Evolutionary conservation across 1,284 basidiomycete species (phyloP).

Genomic region (Chiua sp.): DNA sequence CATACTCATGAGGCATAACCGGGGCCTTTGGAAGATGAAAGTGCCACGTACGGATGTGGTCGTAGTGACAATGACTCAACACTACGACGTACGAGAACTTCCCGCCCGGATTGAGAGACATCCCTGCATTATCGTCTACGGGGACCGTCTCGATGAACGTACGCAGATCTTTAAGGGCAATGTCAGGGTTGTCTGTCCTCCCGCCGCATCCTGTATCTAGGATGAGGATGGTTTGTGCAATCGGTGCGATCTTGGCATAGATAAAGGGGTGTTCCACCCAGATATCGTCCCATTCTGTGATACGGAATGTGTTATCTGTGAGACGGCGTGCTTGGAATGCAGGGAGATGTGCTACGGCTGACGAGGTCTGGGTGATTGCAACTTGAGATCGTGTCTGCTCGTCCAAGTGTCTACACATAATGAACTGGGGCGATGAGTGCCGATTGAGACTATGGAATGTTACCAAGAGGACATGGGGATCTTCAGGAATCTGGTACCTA

Average conservation of each 20-base stretch:
- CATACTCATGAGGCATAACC: slow-evolving; percentile 4
- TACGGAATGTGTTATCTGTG: slow-evolving; percentile 51
- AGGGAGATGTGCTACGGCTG: slow-evolving; percentile 6
- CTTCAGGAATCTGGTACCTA: too few relatives aligned
- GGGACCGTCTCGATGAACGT: slow-evolving; percentile 53
- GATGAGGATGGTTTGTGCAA: slow-evolving; percentile 48
- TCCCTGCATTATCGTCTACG: slow-evolving; percentile 47
- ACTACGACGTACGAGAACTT: slow-evolving; percentile 51
- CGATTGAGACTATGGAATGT: too few relatives aligned
- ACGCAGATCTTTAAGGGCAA: slow-evolving; percentile 49
- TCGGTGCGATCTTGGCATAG: slow-evolving; percentile 51
- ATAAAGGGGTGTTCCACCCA: slow-evolving; percentile 60
- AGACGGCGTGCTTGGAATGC: slow-evolving; percentile 53
- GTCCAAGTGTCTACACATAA: slow-evolving; percentile 14
- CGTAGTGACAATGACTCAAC: slow-evolving; percentile 60
- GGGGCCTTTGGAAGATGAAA: neutral
- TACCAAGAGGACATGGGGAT: too few relatives aligned
- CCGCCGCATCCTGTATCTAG: slow-evolving; percentile 63
- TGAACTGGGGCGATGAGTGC: neutral
- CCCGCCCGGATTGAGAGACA: slow-evolving; percentile 49
- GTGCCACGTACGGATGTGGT: slow-evolving; percentile 54
- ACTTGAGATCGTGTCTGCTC: neutral
- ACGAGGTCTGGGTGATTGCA: neutral
- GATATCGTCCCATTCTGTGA: slow-evolving; percentile 56
- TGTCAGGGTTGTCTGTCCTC: slow-evolving; percentile 42